Evolutionary conservation across 2,329 filamentous ascomycete genomes (phyloP).

Genomic region (Trichoderma koningiopsis): DNA sequence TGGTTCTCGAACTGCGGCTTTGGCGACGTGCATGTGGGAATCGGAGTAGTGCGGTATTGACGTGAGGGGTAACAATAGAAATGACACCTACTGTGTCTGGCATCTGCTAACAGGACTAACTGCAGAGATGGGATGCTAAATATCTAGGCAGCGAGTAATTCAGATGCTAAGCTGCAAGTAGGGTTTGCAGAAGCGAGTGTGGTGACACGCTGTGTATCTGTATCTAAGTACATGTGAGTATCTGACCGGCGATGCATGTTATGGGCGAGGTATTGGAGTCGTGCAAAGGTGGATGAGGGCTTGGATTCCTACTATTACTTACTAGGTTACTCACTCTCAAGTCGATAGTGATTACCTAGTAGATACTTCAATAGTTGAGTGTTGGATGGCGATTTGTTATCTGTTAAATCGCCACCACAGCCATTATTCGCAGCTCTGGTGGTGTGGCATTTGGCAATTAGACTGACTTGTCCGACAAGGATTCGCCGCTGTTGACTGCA

Average conservation of each 20-base stretch:
- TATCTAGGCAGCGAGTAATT: neutral
- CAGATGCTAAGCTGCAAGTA: neutral
- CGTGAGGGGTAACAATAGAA: conserved; percentile 21
- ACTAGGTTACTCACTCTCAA: too few species aligned
- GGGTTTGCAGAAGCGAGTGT: neutral
- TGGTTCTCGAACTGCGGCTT: neutral
- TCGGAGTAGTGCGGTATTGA: neutral
- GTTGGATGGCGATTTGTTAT: neutral
- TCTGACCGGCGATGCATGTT: neutral
- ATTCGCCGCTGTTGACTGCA: neutral
- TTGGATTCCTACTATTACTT: neutral
- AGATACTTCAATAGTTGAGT: too few species aligned
- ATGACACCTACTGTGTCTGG: conserved; percentile 23
- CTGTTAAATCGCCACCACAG: neutral
- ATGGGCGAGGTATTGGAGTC: neutral
- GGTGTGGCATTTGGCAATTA: neutral
- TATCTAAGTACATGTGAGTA: neutral
- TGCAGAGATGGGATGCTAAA: too few species aligned
- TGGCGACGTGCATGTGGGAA: conserved; percentile 3
- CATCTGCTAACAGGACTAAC: neutral
- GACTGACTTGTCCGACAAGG: conserved; percentile 5
- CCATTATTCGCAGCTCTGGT: neutral
- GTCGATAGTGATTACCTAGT: too few species aligned
- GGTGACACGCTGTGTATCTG: neutral
- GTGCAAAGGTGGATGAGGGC: neutral